phyloP scores from a whole-genome alignment of 331 rosid species.

The Prunus yedoensis region DNA sequence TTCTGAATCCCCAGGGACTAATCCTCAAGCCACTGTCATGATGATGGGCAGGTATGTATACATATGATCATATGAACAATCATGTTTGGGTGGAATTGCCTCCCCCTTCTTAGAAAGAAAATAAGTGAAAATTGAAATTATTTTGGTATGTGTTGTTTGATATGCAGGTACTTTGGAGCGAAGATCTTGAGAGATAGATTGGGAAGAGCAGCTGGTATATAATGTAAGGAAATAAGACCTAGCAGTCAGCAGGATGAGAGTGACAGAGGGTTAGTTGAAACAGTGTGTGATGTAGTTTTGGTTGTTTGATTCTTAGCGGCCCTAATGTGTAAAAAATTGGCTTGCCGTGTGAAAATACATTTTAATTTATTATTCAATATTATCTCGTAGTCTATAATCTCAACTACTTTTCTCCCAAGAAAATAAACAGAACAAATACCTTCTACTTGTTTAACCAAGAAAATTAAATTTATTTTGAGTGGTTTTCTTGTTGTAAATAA shows the following conservation, averaged over 20 bases:
- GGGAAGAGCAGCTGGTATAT: slow-evolving; percentile 59
- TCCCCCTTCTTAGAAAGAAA: neutral
- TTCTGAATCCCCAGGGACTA: slow-evolving; percentile 83
- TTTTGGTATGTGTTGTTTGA: slow-evolving; percentile 16
- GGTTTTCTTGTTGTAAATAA: too few species aligned
- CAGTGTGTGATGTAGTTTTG: slow-evolving; percentile 8
- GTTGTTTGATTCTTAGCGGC: slow-evolving; percentile 38
- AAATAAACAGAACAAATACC: neutral
- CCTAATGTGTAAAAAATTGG: slow-evolving; percentile 23
- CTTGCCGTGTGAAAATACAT: slow-evolving; percentile 19
- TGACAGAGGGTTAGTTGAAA: neutral
- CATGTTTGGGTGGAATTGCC: neutral
- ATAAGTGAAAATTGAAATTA: neutral
- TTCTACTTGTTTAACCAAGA: neutral
- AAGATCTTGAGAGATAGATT: slow-evolving; percentile 79
- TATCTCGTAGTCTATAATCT: too few species aligned
- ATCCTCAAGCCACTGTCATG: slow-evolving; percentile 95
- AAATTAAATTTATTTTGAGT: neutral
- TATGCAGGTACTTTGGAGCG: slow-evolving; percentile 93
- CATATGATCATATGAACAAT: neutral
- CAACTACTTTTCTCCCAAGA: too few species aligned
- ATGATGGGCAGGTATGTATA: slow-evolving; percentile 91
- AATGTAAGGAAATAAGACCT: slow-evolving; percentile 36
- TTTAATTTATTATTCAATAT: too few species aligned
- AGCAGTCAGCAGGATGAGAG: slow-evolving; percentile 21